A percentile compares a stretch with the other conserved stretches of the same genome.
These are phyloP conservation scores for Daucus carota DNA, from an alignment of 129 eudicot species.

Conservation along the genomic window DH1_v3.0 NC_030387.2:33524001-33524500, in stretches of 20 bases:
- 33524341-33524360: neutral
- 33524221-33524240: too few relatives aligned
- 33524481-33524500: neutral
- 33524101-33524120: neutral
- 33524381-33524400: neutral
- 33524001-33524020: neutral
- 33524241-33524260: neutral
- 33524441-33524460: conserved; percentile 6
- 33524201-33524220: too few relatives aligned
- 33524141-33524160: too few relatives aligned
- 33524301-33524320: conserved; percentile 2
- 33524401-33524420: neutral
- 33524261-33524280: neutral
- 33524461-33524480: conserved; percentile 4
- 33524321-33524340: neutral
- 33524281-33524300: neutral
- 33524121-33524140: neutral
- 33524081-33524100: neutral
- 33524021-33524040: neutral
- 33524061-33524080: neutral
- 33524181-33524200: too few relatives aligned
- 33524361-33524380: too few relatives aligned
- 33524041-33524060: neutral
- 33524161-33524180: too few relatives aligned
- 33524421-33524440: neutral